Conservation (phyloP, 441 rosid species). For the Heliophila coronopifolia region DNA sequence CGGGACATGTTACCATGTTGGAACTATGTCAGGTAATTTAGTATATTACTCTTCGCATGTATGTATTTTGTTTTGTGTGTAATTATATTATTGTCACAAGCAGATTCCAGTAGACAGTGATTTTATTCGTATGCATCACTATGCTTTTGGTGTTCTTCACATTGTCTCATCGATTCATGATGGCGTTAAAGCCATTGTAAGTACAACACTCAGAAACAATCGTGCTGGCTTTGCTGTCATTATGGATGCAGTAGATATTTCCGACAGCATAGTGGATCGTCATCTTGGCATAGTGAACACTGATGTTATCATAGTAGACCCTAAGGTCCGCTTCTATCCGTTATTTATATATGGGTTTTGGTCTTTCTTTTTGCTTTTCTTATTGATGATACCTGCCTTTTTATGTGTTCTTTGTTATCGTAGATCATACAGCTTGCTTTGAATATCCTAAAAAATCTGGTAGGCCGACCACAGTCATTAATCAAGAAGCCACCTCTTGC, state of each 20-base stretch:
- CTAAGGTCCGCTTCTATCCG: not conserved
- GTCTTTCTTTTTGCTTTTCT: slow-evolving; percentile 14
- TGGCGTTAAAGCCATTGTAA: slow-evolving; percentile 87
- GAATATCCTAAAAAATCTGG: slow-evolving; percentile 85
- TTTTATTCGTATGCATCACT: slow-evolving; percentile 88
- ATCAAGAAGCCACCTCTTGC: slow-evolving; percentile 74
- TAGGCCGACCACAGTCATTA: slow-evolving; percentile 97
- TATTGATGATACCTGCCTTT: slow-evolving; percentile 8
- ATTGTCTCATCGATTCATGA: slow-evolving; percentile 74
- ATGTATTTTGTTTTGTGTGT: slow-evolving; percentile 9
- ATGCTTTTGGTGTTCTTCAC: slow-evolving; percentile 96
- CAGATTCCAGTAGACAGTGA: slow-evolving; percentile 98
- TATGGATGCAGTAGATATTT: slow-evolving; percentile 84
- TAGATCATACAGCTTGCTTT: slow-evolving; percentile 96
- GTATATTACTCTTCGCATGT: not conserved
- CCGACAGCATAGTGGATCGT: slow-evolving; percentile 81
- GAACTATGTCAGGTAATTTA: slow-evolving; percentile 86
- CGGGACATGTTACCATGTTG: slow-evolving; percentile 87
- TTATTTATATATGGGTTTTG: slow-evolving; percentile 16
- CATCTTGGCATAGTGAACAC: slow-evolving; percentile 84
- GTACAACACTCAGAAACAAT: slow-evolving; percentile 77
- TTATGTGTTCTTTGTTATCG: slow-evolving; percentile 23
- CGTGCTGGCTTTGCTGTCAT: slow-evolving; percentile 90
- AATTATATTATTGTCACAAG: slow-evolving; percentile 26
- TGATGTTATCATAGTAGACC: too few species aligned